phyloP scores from a whole-genome alignment of 1,284 basidiomycete genomes.

The Rhodotorula sp. region DNA sequence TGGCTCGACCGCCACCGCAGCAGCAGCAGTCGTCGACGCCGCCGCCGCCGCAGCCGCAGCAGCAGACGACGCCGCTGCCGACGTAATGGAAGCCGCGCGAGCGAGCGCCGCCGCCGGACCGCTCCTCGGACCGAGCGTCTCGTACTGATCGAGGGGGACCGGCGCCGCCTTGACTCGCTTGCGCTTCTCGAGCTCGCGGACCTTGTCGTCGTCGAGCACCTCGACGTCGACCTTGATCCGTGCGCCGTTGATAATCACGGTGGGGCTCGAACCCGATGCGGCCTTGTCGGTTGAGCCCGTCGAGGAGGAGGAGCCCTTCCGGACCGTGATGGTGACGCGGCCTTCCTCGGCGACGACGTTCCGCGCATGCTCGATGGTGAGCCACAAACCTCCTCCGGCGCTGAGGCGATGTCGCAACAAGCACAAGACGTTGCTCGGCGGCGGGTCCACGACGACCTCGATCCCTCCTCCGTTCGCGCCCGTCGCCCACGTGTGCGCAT shows the following conservation, averaged over 20 bases:
- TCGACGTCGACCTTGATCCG: conserved; percentile 85
- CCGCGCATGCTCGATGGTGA: conserved; percentile 86
- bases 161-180: conserved; percentile 84
- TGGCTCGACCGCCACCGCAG: not conserved
- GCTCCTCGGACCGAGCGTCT: conserved; percentile 29
- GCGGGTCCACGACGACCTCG: conserved; percentile 91
- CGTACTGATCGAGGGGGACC: conserved; percentile 78
- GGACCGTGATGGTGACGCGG: conserved; percentile 61
- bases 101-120: not conserved
- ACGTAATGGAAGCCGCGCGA: not conserved
- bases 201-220: conserved; percentile 83
- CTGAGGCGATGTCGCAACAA: conserved; percentile 85
- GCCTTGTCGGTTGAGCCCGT: no score
- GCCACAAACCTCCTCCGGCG: conserved; percentile 92
- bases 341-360: conserved; percentile 46
- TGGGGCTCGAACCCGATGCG: not conserved
- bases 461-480: conserved; percentile 55
- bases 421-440: conserved; percentile 79
- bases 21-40: not conserved
- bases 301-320: conserved; percentile 56
- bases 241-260: conserved; percentile 84
- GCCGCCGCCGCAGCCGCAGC: not conserved
- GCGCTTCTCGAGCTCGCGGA: conserved; percentile 74
- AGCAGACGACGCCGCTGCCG: conserved; percentile 29
- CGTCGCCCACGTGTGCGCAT: conserved; percentile 84